Evolutionary conservation across 441 rosid genomes (phyloP).

Genomic region (Bocquillonia castaneifolia): DNA sequence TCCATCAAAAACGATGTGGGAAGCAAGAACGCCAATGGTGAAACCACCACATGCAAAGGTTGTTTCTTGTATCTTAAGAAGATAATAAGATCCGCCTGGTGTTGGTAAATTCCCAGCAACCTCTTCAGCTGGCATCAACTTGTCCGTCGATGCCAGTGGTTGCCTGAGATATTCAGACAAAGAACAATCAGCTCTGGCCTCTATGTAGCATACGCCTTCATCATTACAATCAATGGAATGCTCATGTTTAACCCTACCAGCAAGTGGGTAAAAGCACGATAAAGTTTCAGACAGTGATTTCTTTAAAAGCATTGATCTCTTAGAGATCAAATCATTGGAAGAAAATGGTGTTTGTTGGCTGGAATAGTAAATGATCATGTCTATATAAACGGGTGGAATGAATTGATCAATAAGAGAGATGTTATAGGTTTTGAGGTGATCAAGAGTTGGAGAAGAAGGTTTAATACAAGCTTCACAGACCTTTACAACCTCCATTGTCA

Average conservation of each 20-base stretch:
- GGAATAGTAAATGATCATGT: slow-evolving; percentile 12
- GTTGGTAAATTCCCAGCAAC: no score
- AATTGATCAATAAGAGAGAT: slow-evolving; percentile 27
- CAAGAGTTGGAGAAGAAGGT: slow-evolving; percentile 20
- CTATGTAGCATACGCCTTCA: slow-evolving; percentile 23
- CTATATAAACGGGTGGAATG: slow-evolving; percentile 5
- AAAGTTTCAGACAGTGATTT: slow-evolving; percentile 25
- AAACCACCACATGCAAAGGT: slow-evolving; percentile 28
- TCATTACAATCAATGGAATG: slow-evolving; percentile 25
- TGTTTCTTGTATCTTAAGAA: neutral
- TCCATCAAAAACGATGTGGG: slow-evolving; percentile 30
- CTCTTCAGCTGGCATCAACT: neutral
- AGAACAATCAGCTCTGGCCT: slow-evolving; percentile 16
- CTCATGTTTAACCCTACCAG: neutral
- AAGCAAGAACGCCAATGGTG: slow-evolving; percentile 18
- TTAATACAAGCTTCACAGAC: neutral
- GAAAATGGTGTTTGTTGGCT: neutral
- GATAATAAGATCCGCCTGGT: neutral
- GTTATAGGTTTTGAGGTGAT: slow-evolving; percentile 3
- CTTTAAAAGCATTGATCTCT: slow-evolving; percentile 6
- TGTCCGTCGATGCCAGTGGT: neutral
- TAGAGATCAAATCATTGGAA: neutral
- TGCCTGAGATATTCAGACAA: neutral
- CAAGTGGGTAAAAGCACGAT: slow-evolving; percentile 17
- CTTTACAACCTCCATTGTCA: slow-evolving; percentile 14